These are phyloP conservation scores for Phytophthora citricola DNA, from an alignment of 352 stramenopile species.

Conservation along the genomic window DNA sequence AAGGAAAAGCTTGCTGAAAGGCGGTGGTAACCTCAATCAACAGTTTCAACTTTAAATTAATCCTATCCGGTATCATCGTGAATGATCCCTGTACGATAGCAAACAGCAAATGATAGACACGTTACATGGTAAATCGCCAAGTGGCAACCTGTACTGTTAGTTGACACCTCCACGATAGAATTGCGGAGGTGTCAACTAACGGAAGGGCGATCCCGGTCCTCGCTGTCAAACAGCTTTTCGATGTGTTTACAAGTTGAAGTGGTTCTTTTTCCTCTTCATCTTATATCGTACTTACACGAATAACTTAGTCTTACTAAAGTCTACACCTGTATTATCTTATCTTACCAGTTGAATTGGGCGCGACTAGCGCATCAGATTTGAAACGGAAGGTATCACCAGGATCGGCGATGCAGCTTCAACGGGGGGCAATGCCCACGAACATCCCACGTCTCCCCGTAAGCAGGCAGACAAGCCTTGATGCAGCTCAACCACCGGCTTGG, in stretches of 20 bases:
- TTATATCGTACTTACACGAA: conserved; percentile 5
- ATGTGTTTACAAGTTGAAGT: conserved; percentile 4
- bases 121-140: too few species aligned
- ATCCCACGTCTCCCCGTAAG: conserved; percentile 23
- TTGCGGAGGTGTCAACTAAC: neutral
- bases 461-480: conserved; percentile 10
- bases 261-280: neutral
- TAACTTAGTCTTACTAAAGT: neutral
- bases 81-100: neutral
- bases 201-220: too few species aligned
- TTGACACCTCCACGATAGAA: too few species aligned
- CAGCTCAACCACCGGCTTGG: conserved; percentile 9
- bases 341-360: neutral
- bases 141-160: too few species aligned
- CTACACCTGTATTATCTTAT: conserved; percentile 1
- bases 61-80: neutral
- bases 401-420: conserved; percentile 23
- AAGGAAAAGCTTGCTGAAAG: neutral
- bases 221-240: neutral
- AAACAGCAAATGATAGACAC: too few species aligned
- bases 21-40: neutral
- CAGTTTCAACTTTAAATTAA: neutral
- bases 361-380: conserved; percentile 10
- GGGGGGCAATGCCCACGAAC: conserved; percentile 6
- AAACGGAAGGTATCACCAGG: neutral